phyloP scores from a whole-genome alignment of 2,329 filamentous ascomycete genomes.

The Neopestalotiopsis sp. region DNA sequence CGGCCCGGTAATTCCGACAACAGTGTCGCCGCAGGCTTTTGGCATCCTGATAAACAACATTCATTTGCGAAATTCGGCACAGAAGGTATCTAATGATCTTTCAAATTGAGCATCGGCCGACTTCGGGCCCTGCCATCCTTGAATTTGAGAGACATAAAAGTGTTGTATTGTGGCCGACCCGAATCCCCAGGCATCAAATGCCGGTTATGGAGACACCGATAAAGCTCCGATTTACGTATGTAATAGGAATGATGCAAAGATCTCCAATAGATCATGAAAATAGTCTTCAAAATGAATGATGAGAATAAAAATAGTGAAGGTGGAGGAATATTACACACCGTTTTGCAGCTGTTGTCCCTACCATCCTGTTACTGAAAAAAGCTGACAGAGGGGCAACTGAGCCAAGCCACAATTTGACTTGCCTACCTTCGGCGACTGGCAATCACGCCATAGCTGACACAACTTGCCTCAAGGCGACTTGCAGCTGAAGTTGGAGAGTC shows the following conservation, averaged over 20 bases:
- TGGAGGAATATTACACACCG: background rate
- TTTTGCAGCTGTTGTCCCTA: background rate
- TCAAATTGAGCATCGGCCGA: background rate
- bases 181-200: too few relatives aligned
- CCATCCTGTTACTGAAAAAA: background rate
- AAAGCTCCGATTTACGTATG: too few relatives aligned
- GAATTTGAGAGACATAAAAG: background rate
- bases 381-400: background rate
- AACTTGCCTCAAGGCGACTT: background rate
- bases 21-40: too few relatives aligned
- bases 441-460: slow-evolving; percentile 14
- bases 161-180: background rate
- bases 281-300: too few relatives aligned
- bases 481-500: background rate
- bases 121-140: background rate
- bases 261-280: too few relatives aligned
- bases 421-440: background rate
- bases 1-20: too few relatives aligned
- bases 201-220: too few relatives aligned
- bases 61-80: background rate
- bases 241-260: too few relatives aligned
- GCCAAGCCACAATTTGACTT: background rate
- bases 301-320: background rate
- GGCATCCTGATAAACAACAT: too few relatives aligned
- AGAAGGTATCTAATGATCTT: background rate